Evolutionary conservation across 768 basidiomycete species (phyloP), one percentile per base, ranked within the genome.

Genomic region (Russula sp.): DNA sequence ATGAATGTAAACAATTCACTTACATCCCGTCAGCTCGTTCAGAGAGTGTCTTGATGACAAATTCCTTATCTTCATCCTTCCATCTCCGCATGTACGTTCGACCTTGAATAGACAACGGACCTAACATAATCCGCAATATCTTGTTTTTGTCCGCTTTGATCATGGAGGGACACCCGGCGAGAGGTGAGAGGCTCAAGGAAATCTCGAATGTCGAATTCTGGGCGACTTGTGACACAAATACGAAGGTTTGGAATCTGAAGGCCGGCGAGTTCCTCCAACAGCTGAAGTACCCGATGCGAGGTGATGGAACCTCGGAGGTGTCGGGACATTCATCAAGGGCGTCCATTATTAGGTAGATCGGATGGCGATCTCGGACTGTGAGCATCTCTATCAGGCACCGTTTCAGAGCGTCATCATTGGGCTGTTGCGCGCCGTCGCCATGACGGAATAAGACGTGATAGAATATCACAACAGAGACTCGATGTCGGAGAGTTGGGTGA

Each of bases 121-220:
- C 20, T n/a, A 20, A 57, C 13, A 18, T 57, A 62, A 26, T 40
- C 20, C 1, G 11, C 34, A 3, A 62, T 49, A 4, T 55, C 61
- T 24, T 49, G 8, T n/a, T 56, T n/a, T 40, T 62, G 61, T 20
- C 61, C 54, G 6, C 22, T 20, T 28, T 62, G 16, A 18, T 62
- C 54, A 5, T 62, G 44, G 0, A 62, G 26, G 10, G 46, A 49
- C n/a, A 62, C 2, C 2, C 13, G 32, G 22, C n/a, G 28, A 16
- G 24, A 38, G 1, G 44, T 20, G 5, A 62, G 36, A 26, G 53
- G 61, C 18, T 38, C 26, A 2, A 62, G 32, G n/a, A 16, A 46
- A 20, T 24, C 10, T 38, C 26, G 53, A 1, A 62, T 49, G 55
- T 62, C 61, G 18, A 38, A 10, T 40, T 57, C 55, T 4, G 56